These are phyloP conservation scores for Xylaria sp. DNA, from an alignment of 495 filamentous ascomycete genomes.

Conservation along the genomic window DNA sequence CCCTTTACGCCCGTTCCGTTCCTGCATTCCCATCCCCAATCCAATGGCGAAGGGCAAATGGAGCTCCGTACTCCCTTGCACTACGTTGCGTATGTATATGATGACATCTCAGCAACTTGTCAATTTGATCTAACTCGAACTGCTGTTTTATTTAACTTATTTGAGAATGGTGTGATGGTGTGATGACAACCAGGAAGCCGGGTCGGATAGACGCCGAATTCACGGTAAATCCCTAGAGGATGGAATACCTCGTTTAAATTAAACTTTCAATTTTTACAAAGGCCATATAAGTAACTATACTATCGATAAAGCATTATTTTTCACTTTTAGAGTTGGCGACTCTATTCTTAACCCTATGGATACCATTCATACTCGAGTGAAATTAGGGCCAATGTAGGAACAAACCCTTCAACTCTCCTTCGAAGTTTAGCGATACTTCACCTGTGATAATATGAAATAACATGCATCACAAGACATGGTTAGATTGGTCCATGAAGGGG, in stretches of 20 bases:
- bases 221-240: background rate
- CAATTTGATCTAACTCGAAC: background rate
- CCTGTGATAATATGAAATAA: background rate
- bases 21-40: background rate
- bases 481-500: too few species aligned
- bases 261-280: too few species aligned
- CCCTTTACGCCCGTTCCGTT: background rate
- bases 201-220: background rate
- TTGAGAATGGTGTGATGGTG: background rate
- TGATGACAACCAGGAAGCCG: background rate
- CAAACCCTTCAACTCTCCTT: background rate
- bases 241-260: background rate
- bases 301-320: background rate
- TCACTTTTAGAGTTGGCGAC: background rate
- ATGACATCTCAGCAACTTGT: background rate
- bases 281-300: background rate
- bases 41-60: background rate
- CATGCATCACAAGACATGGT: too few species aligned
- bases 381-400: background rate
- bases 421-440: background rate
- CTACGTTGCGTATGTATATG: background rate
- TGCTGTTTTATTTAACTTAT: background rate
- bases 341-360: background rate
- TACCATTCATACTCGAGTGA: background rate
- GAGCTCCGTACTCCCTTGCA: background rate